A percentile compares a stretch with the other conserved stretches of the same genome.
Conservation (phyloP, 257 asterid species). For the Dorcoceras hygrometricum region DNA sequence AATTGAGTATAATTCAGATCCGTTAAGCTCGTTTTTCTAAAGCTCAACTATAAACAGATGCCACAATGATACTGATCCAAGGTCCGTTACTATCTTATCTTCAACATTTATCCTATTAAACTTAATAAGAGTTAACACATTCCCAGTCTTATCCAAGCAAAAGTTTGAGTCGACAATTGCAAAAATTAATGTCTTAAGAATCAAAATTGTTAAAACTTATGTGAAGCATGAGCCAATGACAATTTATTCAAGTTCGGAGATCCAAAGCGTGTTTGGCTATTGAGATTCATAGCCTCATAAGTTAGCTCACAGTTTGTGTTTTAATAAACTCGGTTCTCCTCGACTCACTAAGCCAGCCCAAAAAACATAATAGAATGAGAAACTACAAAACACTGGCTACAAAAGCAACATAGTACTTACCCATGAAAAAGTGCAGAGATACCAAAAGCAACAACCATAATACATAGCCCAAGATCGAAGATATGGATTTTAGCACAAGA, state of each 20-base stretch:
- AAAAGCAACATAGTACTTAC: too few species aligned
- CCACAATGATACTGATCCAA: not conserved
- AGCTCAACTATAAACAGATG: not conserved
- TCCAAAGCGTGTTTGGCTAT: not conserved
- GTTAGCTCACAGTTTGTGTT: not conserved
- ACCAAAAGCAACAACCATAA: too few species aligned
- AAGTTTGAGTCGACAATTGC: not conserved
- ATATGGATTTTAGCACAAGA: too few species aligned
- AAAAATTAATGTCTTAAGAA: not conserved
- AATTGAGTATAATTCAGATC: too few species aligned
- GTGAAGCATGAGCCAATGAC: not conserved
- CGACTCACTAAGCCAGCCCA: not conserved
- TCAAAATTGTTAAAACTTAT: too few species aligned
- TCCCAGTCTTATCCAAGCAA: not conserved
- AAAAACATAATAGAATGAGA: not conserved
- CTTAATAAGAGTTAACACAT: too few species aligned
- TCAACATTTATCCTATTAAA: not conserved
- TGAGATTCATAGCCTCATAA: not conserved
- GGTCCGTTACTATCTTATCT: not conserved
- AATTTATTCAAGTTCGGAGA: not conserved
- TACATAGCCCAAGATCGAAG: too few species aligned
- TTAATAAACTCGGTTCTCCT: not conserved
- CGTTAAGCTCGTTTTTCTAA: not conserved
- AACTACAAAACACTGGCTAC: not conserved
- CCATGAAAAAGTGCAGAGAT: too few species aligned